Evolutionary conservation across 108 stramenopile genomes (phyloP).

Genomic region (Cyclotella cryptica): DNA sequence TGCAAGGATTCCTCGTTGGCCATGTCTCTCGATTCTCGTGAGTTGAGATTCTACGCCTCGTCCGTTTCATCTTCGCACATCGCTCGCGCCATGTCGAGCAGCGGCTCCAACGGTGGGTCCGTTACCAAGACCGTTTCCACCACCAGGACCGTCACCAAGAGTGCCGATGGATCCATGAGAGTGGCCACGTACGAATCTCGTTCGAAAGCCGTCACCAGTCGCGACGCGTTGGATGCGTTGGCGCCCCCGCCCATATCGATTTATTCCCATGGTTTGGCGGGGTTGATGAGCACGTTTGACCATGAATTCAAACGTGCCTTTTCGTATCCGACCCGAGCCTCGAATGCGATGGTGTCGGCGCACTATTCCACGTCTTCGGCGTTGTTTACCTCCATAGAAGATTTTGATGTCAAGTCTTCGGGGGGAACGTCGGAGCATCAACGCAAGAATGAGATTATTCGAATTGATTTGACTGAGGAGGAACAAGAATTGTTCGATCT

Average conservation of each 20-base stretch:
- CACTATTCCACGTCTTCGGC: conserved; percentile 21
- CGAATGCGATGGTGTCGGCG: background rate
- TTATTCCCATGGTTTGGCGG: conserved; percentile 19
- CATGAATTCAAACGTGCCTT: conserved; percentile 30
- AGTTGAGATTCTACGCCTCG: conserved; percentile 58
- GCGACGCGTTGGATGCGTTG: conserved; percentile 16
- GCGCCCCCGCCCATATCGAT: conserved; percentile 20
- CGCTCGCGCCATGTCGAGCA: background rate
- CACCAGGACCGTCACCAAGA: conserved; percentile 4
- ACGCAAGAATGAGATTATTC: conserved; percentile 2
- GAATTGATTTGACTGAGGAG: conserved; percentile 69
- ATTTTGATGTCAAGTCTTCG: background rate
- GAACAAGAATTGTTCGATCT: conserved; percentile 76
- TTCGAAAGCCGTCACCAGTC: background rate
- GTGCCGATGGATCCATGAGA: conserved; percentile 5
- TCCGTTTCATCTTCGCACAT: conserved; percentile 13
- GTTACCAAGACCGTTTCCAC: conserved; percentile 13
- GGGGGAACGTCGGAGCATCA: background rate
- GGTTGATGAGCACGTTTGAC: conserved; percentile 30
- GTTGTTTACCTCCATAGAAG: conserved; percentile 11
- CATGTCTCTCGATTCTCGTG: conserved; percentile 59
- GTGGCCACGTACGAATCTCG: background rate
- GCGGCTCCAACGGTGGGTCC: conserved; percentile 7
- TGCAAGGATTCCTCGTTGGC: background rate
- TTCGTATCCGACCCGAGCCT: conserved; percentile 1